A percentile compares a stretch with the other conserved stretches of the same genome.
Conservation (phyloP, 345 rosid species). For the Arabis hirsuta region DNA sequence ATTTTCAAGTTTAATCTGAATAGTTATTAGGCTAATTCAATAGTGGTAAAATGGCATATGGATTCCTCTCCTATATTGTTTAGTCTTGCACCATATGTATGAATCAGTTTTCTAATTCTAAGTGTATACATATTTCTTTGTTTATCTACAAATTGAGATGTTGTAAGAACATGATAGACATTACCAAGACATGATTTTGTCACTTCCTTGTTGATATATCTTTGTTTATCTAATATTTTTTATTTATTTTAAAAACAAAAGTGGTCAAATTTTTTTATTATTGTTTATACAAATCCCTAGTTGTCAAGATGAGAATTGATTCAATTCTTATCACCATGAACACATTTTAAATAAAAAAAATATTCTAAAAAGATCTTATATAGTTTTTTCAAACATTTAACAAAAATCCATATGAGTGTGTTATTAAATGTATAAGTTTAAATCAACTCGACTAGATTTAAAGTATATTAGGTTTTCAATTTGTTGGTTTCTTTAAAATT, state of each 20-base stretch:
- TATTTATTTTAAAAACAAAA: background rate
- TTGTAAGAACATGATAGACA: constrained; percentile 41
- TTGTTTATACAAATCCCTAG: background rate
- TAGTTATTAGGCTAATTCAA: background rate
- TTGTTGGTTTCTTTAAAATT: too few species aligned
- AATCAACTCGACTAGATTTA: too few species aligned
- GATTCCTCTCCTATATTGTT: background rate
- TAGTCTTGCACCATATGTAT: constrained; percentile 1
- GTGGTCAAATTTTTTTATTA: constrained; percentile 1
- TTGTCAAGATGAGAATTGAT: background rate
- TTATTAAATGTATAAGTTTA: too few species aligned
- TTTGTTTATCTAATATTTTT: background rate
- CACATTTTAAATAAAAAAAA: background rate
- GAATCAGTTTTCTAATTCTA: too few species aligned
- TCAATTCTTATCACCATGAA: constrained; percentile 17
- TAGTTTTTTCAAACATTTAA: too few species aligned
- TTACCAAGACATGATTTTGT: constrained; percentile 35
- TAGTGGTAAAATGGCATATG: constrained; percentile 4
- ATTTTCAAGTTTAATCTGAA: background rate
- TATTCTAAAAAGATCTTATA: background rate
- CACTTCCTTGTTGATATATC: constrained; percentile 16
- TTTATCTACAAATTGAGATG: constrained; percentile 6
- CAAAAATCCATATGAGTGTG: too few species aligned
- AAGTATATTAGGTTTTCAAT: too few species aligned
- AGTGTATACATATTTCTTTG: background rate